Base-by-base conservation (phyloP, 1,284 basidiomycete genomes). In the Boletus smithii region DNA sequence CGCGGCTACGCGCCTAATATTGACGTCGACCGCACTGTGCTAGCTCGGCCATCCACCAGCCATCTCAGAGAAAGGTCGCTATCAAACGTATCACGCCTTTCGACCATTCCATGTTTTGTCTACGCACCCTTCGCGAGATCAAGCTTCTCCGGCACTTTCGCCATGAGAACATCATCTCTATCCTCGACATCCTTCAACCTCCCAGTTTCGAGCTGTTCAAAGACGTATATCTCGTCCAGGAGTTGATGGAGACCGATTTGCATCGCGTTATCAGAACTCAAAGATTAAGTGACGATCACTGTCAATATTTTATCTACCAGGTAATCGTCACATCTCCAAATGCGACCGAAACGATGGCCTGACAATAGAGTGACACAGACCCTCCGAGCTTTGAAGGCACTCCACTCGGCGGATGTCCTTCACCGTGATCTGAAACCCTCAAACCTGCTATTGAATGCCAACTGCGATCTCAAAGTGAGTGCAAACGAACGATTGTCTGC, bases 261-360 rank as follows among this genome's bases (percentile, higher is more conserved):
- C 89, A 94, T 65, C 82, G 91, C 46, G 91, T 94, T 32, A 91
- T 94, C 54, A 78, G 88, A 37, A 91, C 88, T 0, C 91, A 93
- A 69, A 79, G 86, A 51, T 73, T 94, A 36, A 85, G 81, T 48
- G 89, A 94, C 61, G 91, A 95, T 65, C 95, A 95, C 67, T 92
- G 84, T 62, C 92, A 95, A 68, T 97, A 97, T 68, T 95, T 95
- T 67, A 86, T 95, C 56, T 95, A 97, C 67, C 93, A 95, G 76
- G 88, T 86, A 69, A 51, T 20, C 36, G 63, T 60, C 22, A 47
- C 42, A 38, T n/a, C 32, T 17, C 18, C n/a, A 33, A 27, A 43
- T 44, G 24, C 30, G 33, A 27, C 37, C 54, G 23, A 23, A 30
- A 42, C 46, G 46, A 46, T 36, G 20, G 41, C 16, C 47, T 48